A percentile compares a stretch with the other conserved stretches of the same genome.
phyloP scores from a whole-genome alignment of 495 filamentous ascomycete species.

The Trichoderma erinaceum region DNA sequence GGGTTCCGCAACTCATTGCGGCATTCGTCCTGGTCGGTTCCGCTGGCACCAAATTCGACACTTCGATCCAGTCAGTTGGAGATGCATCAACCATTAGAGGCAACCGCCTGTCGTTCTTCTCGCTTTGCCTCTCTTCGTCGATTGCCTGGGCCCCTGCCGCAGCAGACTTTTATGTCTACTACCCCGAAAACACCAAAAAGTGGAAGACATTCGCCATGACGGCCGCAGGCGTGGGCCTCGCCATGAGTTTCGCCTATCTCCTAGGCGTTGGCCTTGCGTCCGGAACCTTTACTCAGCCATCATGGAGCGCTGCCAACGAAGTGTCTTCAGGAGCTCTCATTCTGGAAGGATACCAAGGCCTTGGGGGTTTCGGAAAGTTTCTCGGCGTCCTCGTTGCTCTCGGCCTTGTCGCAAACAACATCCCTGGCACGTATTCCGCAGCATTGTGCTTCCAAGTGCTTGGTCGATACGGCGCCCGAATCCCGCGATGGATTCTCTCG shows the following conservation, averaged over 20 bases:
- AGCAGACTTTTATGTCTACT: slow-evolving; percentile 57
- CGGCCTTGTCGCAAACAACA: slow-evolving; percentile 64
- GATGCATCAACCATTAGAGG: slow-evolving; percentile 20
- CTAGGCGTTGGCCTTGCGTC: slow-evolving; percentile 68
- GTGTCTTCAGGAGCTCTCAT: slow-evolving; percentile 60
- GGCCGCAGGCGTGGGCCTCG: slow-evolving; percentile 21
- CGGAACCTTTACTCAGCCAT: slow-evolving; percentile 45
- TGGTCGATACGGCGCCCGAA: slow-evolving; percentile 46
- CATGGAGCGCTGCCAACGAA: slow-evolving; percentile 50
- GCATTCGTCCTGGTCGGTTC: slow-evolving; percentile 62
- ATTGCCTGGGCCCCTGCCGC: slow-evolving; percentile 48
- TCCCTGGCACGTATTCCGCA: slow-evolving; percentile 62
- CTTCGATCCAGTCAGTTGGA: slow-evolving; percentile 32
- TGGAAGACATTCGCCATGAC: slow-evolving; percentile 44
- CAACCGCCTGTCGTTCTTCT: slow-evolving; percentile 26
- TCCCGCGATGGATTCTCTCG: slow-evolving; percentile 61
- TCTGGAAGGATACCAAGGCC: slow-evolving; percentile 55
- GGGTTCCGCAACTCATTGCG: slow-evolving; percentile 60
- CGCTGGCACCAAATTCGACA: slow-evolving; percentile 58
- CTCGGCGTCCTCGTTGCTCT: slow-evolving; percentile 65
- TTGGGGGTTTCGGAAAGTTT: slow-evolving; percentile 66
- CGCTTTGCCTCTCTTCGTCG: slow-evolving; percentile 21
- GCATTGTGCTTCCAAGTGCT: slow-evolving; percentile 66
- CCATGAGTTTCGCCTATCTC: slow-evolving; percentile 46
- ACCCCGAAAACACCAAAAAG: slow-evolving; percentile 48